Evolutionary conservation across 208 protist genomes (phyloP).

Genomic region (Wallacemonas rigidus): DNA sequence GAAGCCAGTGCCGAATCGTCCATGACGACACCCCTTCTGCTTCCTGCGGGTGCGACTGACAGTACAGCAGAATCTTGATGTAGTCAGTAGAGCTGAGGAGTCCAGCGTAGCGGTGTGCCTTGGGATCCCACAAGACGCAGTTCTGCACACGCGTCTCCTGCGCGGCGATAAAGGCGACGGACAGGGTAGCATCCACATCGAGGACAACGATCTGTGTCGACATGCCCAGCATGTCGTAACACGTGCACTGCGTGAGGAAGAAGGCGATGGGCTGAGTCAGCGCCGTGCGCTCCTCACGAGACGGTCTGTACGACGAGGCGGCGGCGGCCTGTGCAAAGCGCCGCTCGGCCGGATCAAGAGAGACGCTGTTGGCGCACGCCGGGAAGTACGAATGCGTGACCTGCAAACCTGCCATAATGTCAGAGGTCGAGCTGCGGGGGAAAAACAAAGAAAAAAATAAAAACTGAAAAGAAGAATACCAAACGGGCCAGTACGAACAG

Average conservation of each 20-base stretch:
- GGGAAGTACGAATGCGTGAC: constrained; percentile 36
- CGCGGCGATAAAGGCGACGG: constrained; percentile 85
- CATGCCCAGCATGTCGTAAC: constrained; percentile 84
- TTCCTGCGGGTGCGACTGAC: constrained; percentile 55
- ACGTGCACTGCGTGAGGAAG: constrained; percentile 73
- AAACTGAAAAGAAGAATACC: neutral
- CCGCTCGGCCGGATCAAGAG: neutral
- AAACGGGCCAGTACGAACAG: neutral
- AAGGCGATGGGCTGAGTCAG: constrained; percentile 63
- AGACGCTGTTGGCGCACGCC: constrained; percentile 5
- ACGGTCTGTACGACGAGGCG: constrained; percentile 50
- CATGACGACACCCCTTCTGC: constrained; percentile 60
- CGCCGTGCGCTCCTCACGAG: constrained; percentile 53
- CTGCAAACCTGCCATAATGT: constrained; percentile 30
- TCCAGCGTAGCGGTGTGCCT: constrained; percentile 56
- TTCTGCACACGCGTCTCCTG: constrained; percentile 83
- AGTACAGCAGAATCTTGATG: constrained; percentile 87
- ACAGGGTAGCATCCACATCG: constrained; percentile 70
- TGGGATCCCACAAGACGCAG: constrained; percentile 83
- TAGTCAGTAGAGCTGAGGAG: constrained; percentile 86
- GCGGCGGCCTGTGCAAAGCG: constrained; percentile 20
- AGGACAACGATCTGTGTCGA: constrained; percentile 89
- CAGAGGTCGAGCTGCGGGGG: no score
- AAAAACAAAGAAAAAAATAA: neutral
- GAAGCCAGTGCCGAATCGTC: constrained; percentile 67